Evolutionary conservation across 345 rosid species (phyloP).

Genomic region (Syzygium jambos): DNA sequence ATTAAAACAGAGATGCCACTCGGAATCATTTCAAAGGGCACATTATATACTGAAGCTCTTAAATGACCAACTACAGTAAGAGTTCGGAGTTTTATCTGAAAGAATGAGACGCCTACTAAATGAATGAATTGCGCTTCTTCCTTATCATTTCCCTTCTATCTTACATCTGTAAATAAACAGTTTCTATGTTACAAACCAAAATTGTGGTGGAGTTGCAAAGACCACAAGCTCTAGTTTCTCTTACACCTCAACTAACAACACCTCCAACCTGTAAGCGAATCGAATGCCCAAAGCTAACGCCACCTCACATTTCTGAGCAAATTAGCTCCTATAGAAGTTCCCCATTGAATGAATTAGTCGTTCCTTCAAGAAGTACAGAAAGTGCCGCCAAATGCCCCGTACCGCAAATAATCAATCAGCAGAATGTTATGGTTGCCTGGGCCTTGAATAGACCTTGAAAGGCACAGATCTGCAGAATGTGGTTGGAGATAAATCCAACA

Average conservation of each 20-base stretch:
- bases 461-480: not conserved
- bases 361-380: not conserved
- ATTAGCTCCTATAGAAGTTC: not conserved
- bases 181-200: conserved; percentile 49
- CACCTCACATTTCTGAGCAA: not conserved
- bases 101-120: not conserved
- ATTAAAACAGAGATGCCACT: not conserved
- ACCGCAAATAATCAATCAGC: not conserved
- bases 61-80: not conserved
- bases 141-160: conserved; percentile 25
- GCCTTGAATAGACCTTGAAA: not conserved
- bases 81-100: not conserved
- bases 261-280: not conserved
- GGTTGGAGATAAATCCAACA: not conserved
- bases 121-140: conserved; percentile 3
- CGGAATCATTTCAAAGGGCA: not conserved
- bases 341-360: not conserved
- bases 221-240: conserved; percentile 19
- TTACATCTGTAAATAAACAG: conserved; percentile 24
- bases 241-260: conserved; percentile 13
- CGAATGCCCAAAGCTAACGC: conserved; percentile 3
- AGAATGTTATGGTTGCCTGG: not conserved
- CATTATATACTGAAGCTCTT: not conserved
- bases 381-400: not conserved
- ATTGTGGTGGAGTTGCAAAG: conserved; percentile 27